Evolutionary conservation across 148 eudicot species (phyloP).

Genomic region (Vaccinium corymbosum): DNA sequence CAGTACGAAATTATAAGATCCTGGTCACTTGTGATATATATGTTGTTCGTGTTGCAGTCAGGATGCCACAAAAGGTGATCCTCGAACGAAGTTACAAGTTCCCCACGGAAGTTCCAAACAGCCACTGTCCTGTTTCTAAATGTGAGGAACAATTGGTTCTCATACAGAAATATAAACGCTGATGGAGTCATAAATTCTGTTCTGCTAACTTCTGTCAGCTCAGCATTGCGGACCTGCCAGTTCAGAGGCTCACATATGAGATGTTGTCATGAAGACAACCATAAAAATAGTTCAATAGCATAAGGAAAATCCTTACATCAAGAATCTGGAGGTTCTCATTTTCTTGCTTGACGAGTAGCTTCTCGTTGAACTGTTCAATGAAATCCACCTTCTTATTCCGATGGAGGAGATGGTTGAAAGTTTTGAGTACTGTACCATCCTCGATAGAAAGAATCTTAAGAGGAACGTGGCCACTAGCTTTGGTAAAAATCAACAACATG

Average conservation of each 20-base stretch:
- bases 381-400: constrained; percentile 95
- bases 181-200: constrained; percentile 97
- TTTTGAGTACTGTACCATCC: constrained; percentile 94
- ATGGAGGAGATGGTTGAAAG: constrained; percentile 86
- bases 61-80: constrained; percentile 99
- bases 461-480: constrained; percentile 73
- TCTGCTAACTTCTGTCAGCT: constrained; percentile 87
- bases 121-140: constrained; percentile 91
- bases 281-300: neutral
- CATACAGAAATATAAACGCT: constrained; percentile 91
- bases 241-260: constrained; percentile 19
- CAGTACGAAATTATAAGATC: constrained; percentile 97
- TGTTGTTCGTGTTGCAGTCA: constrained; percentile 98
- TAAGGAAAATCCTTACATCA: constrained; percentile 52
- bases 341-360: constrained; percentile 98
- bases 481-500: constrained; percentile 82
- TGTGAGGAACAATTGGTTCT: constrained; percentile 89
- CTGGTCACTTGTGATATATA: constrained; percentile 93
- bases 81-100: constrained; percentile 95
- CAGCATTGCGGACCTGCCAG: constrained; percentile 76
- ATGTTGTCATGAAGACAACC: neutral
- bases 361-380: constrained; percentile 95
- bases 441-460: constrained; percentile 92
- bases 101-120: constrained; percentile 97
- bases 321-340: constrained; percentile 94